These are phyloP conservation scores for Geotrichum candidum DNA, from an alignment of 1,139 yeast genomes.

Conservation along the genomic window DNA sequence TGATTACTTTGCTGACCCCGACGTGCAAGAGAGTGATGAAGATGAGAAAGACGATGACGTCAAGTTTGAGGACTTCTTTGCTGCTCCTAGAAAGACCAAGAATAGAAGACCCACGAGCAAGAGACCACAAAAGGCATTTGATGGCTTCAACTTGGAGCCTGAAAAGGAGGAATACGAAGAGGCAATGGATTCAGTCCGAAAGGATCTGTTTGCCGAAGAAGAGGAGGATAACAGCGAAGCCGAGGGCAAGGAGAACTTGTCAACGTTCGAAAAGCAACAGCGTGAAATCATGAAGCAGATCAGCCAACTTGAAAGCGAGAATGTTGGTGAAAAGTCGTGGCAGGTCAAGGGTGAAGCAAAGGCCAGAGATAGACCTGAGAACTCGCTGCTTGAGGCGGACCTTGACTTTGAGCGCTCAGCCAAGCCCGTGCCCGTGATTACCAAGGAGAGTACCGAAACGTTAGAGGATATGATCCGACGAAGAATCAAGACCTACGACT, in stretches of 20 bases:
- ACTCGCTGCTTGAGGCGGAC: conserved; percentile 62
- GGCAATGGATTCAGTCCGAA: conserved; percentile 51
- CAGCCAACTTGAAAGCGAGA: conserved; percentile 71
- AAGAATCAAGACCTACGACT: conserved; percentile 66
- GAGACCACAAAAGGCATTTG: conserved; percentile 38
- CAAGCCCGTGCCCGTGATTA: conserved; percentile 87
- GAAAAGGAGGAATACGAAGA: conserved; percentile 45
- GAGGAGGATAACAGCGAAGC: conserved; percentile 34
- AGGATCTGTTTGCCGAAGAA: conserved; percentile 50
- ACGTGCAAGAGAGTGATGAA: conserved; percentile 36
- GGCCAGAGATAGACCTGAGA: conserved; percentile 74
- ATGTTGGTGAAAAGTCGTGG: conserved; percentile 90
- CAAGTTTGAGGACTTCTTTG: conserved; percentile 39
- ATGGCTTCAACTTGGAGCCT: conserved; percentile 57
- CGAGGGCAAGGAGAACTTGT: conserved; percentile 41
- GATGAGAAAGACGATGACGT: conserved; percentile 32
- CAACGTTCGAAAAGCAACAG: conserved; percentile 83
- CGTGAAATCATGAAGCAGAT: conserved; percentile 70
- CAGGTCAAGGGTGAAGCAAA: conserved; percentile 88
- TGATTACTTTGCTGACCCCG: conserved; percentile 39
- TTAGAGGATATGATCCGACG: conserved; percentile 83
- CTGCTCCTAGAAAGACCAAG: conserved; percentile 29
- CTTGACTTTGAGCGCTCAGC: conserved; percentile 68
- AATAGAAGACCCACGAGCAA: conserved; percentile 4
- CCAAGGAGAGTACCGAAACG: conserved; percentile 78